phyloP scores from a whole-genome alignment of 768 basidiomycete genomes.

The Hypsizygus marmoreus region DNA sequence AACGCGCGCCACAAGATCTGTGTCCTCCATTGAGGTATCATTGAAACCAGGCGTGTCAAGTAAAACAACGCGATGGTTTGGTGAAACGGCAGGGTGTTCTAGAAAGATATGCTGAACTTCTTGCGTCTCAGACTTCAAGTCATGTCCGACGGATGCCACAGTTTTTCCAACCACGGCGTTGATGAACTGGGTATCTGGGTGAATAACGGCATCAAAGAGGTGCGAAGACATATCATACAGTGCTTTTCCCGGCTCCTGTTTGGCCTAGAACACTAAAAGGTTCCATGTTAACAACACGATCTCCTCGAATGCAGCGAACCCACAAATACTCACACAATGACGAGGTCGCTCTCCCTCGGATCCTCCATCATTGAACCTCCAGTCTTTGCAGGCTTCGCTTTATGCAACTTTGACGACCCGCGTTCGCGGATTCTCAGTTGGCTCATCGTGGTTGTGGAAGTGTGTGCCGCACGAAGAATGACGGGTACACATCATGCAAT shows the following conservation, averaged over 20 bases:
- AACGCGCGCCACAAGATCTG: slow-evolving; percentile 25
- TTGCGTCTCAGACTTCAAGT: slow-evolving; percentile 24
- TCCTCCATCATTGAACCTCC: no score
- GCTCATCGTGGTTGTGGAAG: no score
- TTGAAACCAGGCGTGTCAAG: slow-evolving; percentile 30
- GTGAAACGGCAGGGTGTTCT: slow-evolving; percentile 8
- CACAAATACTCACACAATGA: slow-evolving; percentile 20
- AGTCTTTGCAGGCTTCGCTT: no score
- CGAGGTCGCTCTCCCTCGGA: slow-evolving; percentile 15
- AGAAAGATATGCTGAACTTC: slow-evolving; percentile 19
- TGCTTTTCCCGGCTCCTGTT: slow-evolving; percentile 33
- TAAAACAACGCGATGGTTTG: slow-evolving; percentile 19
- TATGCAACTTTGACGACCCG: no score
- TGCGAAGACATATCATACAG: slow-evolving; percentile 17
- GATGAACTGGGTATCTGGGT: slow-evolving; percentile 20
- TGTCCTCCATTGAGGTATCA: slow-evolving; percentile 22
- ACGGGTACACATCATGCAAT: no score
- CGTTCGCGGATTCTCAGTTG: no score
- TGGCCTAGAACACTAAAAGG: slow-evolving; percentile 21
- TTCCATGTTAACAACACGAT: not conserved
- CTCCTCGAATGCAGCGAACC: not conserved
- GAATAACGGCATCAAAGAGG: not conserved
- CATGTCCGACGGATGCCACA: slow-evolving; percentile 20
- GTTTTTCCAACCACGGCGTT: slow-evolving; percentile 14
- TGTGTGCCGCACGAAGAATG: no score